Evolutionary conservation across 305 asterid genomes (phyloP), one percentile per base, ranked within the genome.

Genomic region (Fraxinus velutina): DNA sequence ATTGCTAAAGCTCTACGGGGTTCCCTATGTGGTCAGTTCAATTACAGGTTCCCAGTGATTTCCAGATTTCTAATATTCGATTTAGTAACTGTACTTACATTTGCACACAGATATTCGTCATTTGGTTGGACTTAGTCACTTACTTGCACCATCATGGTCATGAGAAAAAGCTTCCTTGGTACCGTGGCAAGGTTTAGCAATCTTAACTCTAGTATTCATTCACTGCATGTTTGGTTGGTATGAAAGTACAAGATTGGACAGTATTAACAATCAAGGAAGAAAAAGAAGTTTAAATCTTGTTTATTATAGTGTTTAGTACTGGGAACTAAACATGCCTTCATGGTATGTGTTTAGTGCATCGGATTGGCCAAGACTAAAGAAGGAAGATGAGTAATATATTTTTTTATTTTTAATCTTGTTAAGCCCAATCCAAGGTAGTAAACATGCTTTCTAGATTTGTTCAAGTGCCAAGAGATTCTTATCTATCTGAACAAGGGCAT

Each of bases 111-210:
- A 84, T 92, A 78, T 94, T 90, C 77, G 96, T 94, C 5, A 76
- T 86, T 87, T 94, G 98, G 98, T 70, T 94, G 92, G 98, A 93
- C 79, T n/a, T 83, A 0, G 98, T 92, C 4, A 94, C 98, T 1
- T 94, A 94, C 82, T 83, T 94, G 86, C 98, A 94, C 83, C 98
- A 94, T 72, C 98, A 94, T 79, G 98, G 97, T 22, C 87, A 93
- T 81, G 95, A 94, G 77, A 82, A 82, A 73, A 93, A 94, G 47
- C 93, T 94, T 15, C 97, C 98, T 3, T 94, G 98, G 98, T 94
- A 94, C 83, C 96, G 98, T 5, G 95, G 94, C 79, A 88, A 93
- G 97, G 97, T 94, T 21, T 17, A 10, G 2, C 75, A 1, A 37
- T 42, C 62, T 19, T 57, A 21, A 62, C 72, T 21, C 72, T 62